Evolutionary conservation across 192 early-diverging fungal species (phyloP).

Genomic region (Backusella macrospora): DNA sequence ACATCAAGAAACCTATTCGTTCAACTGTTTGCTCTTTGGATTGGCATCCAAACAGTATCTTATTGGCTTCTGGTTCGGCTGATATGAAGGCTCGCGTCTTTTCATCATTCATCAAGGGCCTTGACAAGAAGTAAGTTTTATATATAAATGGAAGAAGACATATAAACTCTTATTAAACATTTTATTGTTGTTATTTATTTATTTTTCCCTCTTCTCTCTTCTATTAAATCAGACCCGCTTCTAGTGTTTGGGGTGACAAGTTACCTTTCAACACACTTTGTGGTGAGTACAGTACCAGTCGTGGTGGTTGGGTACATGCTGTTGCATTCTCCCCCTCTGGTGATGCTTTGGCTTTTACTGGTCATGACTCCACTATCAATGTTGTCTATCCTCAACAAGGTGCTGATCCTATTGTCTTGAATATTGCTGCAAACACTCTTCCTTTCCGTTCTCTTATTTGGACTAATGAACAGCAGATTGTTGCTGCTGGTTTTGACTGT

Average conservation of each 20-base stretch:
- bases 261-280: slow-evolving; percentile 91
- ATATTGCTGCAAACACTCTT: slow-evolving; percentile 65
- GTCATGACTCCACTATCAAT: slow-evolving; percentile 87
- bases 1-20: slow-evolving; percentile 91
- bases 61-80: slow-evolving; percentile 87
- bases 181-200: background rate
- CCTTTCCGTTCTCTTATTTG: slow-evolving; percentile 82
- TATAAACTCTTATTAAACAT: background rate
- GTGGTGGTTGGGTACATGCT: slow-evolving; percentile 91
- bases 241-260: slow-evolving; percentile 91
- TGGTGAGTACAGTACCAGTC: slow-evolving; percentile 76
- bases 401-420: slow-evolving; percentile 48
- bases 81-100: slow-evolving; percentile 93
- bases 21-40: slow-evolving; percentile 87
- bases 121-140: slow-evolving; percentile 75
- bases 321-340: slow-evolving; percentile 92
- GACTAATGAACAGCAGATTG: slow-evolving; percentile 73
- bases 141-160: background rate
- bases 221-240: slow-evolving; percentile 53
- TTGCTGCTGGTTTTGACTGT: slow-evolving; percentile 94
- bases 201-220: background rate
- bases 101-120: slow-evolving; percentile 93
- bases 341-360: slow-evolving; percentile 79
- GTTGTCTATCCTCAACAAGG: slow-evolving; percentile 70
- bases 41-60: slow-evolving; percentile 97